phyloP scores from a whole-genome alignment of 2,329 filamentous ascomycete species.

The Corinectria fuckeliana region DNA sequence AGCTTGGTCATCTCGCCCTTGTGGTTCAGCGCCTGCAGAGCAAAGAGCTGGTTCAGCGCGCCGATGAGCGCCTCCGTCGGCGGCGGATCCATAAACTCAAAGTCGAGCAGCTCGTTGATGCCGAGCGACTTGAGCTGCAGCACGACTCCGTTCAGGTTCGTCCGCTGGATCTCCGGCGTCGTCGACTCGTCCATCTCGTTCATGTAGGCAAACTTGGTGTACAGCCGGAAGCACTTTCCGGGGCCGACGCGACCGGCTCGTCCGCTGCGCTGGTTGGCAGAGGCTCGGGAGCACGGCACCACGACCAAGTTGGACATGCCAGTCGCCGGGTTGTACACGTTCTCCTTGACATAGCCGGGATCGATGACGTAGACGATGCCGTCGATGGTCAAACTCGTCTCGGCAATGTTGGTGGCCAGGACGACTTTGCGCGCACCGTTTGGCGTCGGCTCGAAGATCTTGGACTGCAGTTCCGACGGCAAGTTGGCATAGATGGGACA shows the following conservation, averaged over 20 bases:
- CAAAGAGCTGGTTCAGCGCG: constrained; percentile 89
- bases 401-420: constrained; percentile 94
- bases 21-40: constrained; percentile 86
- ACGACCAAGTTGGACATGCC: constrained; percentile 93
- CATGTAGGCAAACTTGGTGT: constrained; percentile 92
- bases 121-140: constrained; percentile 87
- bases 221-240: constrained; percentile 91
- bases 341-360: constrained; percentile 93
- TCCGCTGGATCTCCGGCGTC: constrained; percentile 90
- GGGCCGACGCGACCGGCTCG: constrained; percentile 91
- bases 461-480: constrained; percentile 86
- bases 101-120: constrained; percentile 90
- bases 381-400: constrained; percentile 94
- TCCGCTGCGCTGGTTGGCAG: constrained; percentile 90
- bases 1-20: constrained; percentile 88
- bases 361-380: constrained; percentile 97
- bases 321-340: constrained; percentile 87
- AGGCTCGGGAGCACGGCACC: constrained; percentile 88
- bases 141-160: constrained; percentile 84
- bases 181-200: constrained; percentile 94
- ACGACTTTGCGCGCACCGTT: constrained; percentile 88
- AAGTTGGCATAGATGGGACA: constrained; percentile 95
- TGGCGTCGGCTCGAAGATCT: constrained; percentile 94
- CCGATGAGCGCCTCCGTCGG: constrained; percentile 88
- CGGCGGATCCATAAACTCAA: constrained; percentile 96